Evolutionary conservation across 2,329 filamentous ascomycete genomes (phyloP), one percentile per base, ranked within the genome.

Genomic region (Neoascochyta sp.): DNA sequence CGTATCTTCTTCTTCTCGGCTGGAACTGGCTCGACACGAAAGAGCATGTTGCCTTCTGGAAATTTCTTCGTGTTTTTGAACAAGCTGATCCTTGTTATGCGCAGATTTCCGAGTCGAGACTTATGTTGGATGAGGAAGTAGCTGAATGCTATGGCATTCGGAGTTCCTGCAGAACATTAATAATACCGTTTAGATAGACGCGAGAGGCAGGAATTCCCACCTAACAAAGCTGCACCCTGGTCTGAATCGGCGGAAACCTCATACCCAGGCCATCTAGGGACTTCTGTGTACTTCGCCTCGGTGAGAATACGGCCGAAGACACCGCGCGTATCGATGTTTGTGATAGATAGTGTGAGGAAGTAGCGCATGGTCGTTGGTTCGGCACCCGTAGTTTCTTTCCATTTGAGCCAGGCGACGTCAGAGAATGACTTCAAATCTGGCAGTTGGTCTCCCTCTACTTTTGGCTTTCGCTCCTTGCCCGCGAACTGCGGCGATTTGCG

Each of bases 61-160:
- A 37, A 37, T 7, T 23, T 32, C 22, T 24, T 10, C 5, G 12
- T 20, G 13, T 29, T 29, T 20, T 37, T 37, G 23, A 33, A 37
- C 4, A 37, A n/a, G 1, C 25, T 29, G 3, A 37, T 21, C 16
- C 29, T 29, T 5, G 29, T 32, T 10, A 37, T 33, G n/a, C 17
- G 32, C 9, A 37, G 18, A 13, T 33, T 17, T n/a, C 34, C 29
- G 2, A 37, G 29, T n/a, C 22, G n/a, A 14, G 19, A 9, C 24
- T 39, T 39, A 27, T 39, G 35, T 8, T 39, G 27, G 2, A 39
- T 11, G 5, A 39, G 31, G 9, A 39, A 31, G 17, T 34, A 34
- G 21, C 27, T 31, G 12, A 39, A 34, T 5, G 35, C 31, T 9
- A 39, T 20, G 6, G 31, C 31, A 12, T 39, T 39, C 3, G 35